Conservation (phyloP, 441 rosid genomes). For the Corymbia calophylla region DNA sequence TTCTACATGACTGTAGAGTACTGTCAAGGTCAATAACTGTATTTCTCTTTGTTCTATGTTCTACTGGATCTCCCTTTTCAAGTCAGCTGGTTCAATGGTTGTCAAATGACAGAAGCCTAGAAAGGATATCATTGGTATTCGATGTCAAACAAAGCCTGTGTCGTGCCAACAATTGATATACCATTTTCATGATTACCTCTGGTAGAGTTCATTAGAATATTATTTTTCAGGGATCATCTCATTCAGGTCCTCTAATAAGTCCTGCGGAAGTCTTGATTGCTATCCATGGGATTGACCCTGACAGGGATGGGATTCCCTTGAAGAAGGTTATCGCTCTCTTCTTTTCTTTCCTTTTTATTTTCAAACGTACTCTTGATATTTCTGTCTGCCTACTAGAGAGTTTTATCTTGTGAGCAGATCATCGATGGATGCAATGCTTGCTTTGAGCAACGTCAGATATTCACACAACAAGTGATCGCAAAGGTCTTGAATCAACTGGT, state of each 20-base stretch:
- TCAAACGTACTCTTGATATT: background rate
- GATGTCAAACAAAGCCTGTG: background rate
- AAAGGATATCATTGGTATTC: background rate
- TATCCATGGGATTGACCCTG: conserved; percentile 92
- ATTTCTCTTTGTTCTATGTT: background rate
- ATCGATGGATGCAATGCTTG: conserved; percentile 98
- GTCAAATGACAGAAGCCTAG: background rate
- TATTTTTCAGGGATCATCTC: conserved; percentile 63
- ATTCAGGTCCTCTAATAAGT: conserved; percentile 61
- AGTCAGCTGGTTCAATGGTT: background rate
- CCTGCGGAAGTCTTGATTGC: conserved; percentile 90
- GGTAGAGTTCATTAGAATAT: conserved; percentile 2
- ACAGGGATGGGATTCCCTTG: conserved; percentile 84
- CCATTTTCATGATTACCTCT: background rate
- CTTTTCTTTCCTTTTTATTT: background rate
- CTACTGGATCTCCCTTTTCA: background rate
- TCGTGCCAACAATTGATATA: background rate
- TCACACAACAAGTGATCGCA: conserved; percentile 96
- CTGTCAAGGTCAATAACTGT: background rate
- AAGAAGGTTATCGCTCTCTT: conserved; percentile 49
- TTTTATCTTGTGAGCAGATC: conserved; percentile 45
- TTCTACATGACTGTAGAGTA: background rate
- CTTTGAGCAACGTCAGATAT: conserved; percentile 82
- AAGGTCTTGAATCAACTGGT: conserved; percentile 98
- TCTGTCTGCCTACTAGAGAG: background rate